Conservation (phyloP, 1,284 basidiomycete species). For the Hymenochaete sp. region DNA sequence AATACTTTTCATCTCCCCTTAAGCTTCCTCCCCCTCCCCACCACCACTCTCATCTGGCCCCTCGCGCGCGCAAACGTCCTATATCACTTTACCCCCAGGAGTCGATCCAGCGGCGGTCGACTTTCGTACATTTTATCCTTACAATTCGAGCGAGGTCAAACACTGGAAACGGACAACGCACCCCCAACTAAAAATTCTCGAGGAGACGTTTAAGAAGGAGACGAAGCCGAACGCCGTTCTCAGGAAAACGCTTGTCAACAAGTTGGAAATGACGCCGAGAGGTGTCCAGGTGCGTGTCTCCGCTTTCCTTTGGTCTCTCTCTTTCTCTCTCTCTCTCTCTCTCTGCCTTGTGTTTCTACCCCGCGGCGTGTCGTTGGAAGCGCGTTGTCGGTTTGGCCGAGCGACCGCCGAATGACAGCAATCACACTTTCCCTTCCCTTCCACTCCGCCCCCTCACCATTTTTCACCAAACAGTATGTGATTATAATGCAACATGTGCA, state of each 20-base stretch:
- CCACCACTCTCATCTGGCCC: too few species aligned
- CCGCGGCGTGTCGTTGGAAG: too few species aligned
- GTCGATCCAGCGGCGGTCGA: conserved; percentile 56
- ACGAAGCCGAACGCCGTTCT: conserved; percentile 82
- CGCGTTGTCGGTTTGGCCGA: neutral
- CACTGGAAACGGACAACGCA: conserved; percentile 80
- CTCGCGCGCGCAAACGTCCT: conserved; percentile 24
- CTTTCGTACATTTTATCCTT: conserved; percentile 71
- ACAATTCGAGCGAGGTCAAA: conserved; percentile 84
- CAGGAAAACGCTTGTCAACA: conserved; percentile 68
- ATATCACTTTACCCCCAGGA: conserved; percentile 40
- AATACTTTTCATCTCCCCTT: too few species aligned
- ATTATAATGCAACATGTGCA: neutral
- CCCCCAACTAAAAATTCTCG: conserved; percentile 78
- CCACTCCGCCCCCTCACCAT: neutral
- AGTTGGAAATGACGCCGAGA: conserved; percentile 85
- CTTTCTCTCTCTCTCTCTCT: conserved; percentile 4
- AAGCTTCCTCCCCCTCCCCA: too few species aligned
- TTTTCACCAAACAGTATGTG: neutral
- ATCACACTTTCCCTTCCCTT: too few species aligned
- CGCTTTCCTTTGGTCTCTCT: neutral
- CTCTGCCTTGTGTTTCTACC: too few species aligned
- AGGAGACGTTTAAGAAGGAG: conserved; percentile 75
- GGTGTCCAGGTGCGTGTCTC: conserved; percentile 76
- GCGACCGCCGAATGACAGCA: neutral